A percentile compares a stretch with the other conserved stretches of the same genome.
Evolutionary conservation across 1,284 basidiomycete genomes (phyloP).

Genomic region (Cryptococcus sp.): DNA sequence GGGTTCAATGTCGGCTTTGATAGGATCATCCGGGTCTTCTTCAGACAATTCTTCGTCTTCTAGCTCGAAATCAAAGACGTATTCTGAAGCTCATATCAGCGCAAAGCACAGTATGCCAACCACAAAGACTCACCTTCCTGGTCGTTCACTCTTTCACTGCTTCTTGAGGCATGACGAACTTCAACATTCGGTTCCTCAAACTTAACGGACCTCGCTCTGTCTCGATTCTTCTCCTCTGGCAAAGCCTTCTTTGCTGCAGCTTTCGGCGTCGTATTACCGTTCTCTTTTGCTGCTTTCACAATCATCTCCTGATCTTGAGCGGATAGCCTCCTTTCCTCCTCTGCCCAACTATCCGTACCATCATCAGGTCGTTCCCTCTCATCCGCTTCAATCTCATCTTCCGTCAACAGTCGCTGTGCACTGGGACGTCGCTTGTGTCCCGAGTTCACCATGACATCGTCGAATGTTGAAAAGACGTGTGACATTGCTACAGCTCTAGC

Average conservation of each 20-base stretch:
- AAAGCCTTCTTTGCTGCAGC: constrained; percentile 14
- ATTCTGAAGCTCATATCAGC: constrained; percentile 18
- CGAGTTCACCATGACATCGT: constrained; percentile 18
- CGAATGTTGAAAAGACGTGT: constrained; percentile 31
- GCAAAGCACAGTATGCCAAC: background rate
- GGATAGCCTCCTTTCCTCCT: constrained; percentile 16
- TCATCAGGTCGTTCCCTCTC: constrained; percentile 12
- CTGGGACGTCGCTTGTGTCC: constrained; percentile 1
- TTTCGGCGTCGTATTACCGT: constrained; percentile 20
- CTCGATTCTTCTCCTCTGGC: constrained; percentile 14
- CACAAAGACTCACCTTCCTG: constrained; percentile 20
- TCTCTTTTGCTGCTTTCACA: constrained; percentile 12
- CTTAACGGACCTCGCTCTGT: constrained; percentile 18
- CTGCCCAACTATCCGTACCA: constrained; percentile 40
- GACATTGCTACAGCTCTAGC: constrained; percentile 39
- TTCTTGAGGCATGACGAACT: constrained; percentile 3
- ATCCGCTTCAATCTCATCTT: background rate
- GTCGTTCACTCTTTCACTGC: constrained; percentile 11
- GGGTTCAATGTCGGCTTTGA: background rate
- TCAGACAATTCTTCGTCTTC: constrained; percentile 18
- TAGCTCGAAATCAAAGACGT: constrained; percentile 47
- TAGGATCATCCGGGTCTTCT: background rate
- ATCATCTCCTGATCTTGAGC: background rate
- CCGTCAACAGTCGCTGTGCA: constrained; percentile 8
- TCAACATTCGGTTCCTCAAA: constrained; percentile 29